A percentile compares a stretch with the other conserved stretches of the same genome.
phyloP scores from a whole-genome alignment of 805 yeast species.

The Cyberlindnera subsufficiens region DNA sequence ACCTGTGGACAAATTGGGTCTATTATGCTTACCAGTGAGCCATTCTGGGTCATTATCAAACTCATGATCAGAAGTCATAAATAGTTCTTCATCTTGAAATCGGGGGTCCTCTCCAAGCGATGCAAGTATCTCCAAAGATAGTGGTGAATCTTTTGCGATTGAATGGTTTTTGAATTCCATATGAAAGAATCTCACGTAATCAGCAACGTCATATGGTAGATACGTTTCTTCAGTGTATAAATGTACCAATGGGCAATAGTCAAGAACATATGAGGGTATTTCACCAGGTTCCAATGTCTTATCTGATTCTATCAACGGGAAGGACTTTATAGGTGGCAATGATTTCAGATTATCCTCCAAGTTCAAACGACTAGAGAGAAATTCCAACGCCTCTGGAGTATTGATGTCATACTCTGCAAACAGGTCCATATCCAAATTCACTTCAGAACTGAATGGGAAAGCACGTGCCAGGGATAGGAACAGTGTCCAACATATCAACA shows the following conservation, averaged over 20 bases:
- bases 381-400: constrained; percentile 4
- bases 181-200: constrained; percentile 63
- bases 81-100: constrained; percentile 33
- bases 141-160: constrained; percentile 26
- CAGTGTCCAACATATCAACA: too few species aligned
- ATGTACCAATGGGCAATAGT: constrained; percentile 73
- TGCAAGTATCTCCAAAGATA: constrained; percentile 25
- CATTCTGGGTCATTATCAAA: constrained; percentile 75
- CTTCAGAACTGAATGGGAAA: neutral
- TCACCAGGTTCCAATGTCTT: constrained; percentile 43
- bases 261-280: constrained; percentile 57
- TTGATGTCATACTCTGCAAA: constrained; percentile 10
- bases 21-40: constrained; percentile 68
- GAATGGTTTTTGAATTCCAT: constrained; percentile 49
- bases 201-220: constrained; percentile 73
- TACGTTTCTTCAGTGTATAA: constrained; percentile 85
- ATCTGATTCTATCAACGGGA: constrained; percentile 27
- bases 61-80: constrained; percentile 61
- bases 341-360: constrained; percentile 9
- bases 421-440: constrained; percentile 10
- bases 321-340: constrained; percentile 30
- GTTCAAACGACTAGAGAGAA: constrained; percentile 2
- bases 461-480: too few species aligned
- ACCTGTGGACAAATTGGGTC: constrained; percentile 70
- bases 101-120: constrained; percentile 16